phyloP scores from a whole-genome alignment of 495 filamentous ascomycete genomes.

The Hypoxylon fragiforme region DNA sequence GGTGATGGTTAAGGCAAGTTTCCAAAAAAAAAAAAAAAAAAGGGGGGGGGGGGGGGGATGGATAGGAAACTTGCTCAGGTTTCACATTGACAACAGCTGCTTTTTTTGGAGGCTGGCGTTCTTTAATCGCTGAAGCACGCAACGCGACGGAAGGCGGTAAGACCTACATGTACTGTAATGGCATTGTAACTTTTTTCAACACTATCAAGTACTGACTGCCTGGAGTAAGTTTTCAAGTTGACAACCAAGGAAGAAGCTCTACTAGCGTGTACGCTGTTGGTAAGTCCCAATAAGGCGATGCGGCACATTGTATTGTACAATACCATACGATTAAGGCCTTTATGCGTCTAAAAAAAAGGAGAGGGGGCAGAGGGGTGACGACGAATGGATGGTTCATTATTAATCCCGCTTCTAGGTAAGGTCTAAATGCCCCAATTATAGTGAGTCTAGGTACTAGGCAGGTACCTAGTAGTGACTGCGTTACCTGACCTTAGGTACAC shows the following conservation, averaged over 20 bases:
- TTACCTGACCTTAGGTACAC: too few relatives aligned
- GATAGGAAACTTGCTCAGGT: constrained; percentile 38
- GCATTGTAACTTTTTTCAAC: too few relatives aligned
- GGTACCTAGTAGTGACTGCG: neutral
- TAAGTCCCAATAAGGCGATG: constrained; percentile 16
- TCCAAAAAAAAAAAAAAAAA: constrained; percentile 24
- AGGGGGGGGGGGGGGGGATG: constrained; percentile 10
- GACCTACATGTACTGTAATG: neutral
- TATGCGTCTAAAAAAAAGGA: constrained; percentile 13
- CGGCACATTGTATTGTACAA: constrained; percentile 34
- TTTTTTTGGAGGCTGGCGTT: constrained; percentile 7
- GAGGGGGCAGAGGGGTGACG: constrained; percentile 16
- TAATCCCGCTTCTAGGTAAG: constrained; percentile 3
- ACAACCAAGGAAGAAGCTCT: too few relatives aligned
- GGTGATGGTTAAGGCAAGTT: constrained; percentile 25
- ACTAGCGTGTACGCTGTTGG: too few relatives aligned
- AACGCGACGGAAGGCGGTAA: neutral
- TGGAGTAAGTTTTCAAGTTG: too few relatives aligned
- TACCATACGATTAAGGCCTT: constrained; percentile 18
- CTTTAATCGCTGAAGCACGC: constrained; percentile 26
- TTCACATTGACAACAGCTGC: constrained; percentile 24
- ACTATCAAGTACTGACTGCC: too few relatives aligned
- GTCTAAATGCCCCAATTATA: neutral
- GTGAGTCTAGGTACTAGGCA: neutral
- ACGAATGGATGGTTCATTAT: neutral